phyloP scores from a whole-genome alignment of 768 basidiomycete species.

The Podaxis carcinomalis region DNA sequence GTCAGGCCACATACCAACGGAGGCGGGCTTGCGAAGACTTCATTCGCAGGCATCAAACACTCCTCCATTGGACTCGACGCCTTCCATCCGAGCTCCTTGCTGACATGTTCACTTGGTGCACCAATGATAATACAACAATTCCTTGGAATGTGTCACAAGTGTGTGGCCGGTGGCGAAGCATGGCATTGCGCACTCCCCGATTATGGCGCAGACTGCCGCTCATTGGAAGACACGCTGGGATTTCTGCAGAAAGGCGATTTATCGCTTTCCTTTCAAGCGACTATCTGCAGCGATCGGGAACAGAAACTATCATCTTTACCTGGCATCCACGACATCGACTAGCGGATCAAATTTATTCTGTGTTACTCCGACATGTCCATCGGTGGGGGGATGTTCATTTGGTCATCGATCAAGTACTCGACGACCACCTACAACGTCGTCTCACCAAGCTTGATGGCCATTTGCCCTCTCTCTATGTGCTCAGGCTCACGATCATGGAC shows the following conservation, averaged over 20 bases:
- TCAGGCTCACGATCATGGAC: neutral
- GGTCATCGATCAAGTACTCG: neutral
- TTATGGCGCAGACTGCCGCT: neutral
- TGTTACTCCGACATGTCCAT: neutral
- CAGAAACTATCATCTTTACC: neutral
- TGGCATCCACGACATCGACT: neutral
- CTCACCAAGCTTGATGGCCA: neutral
- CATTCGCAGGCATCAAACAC: neutral
- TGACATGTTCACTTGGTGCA: neutral
- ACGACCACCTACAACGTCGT: neutral
- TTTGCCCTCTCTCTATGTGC: neutral
- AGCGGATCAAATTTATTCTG: neutral
- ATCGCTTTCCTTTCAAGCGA: neutral
- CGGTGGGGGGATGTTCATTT: neutral
- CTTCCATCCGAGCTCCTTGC: neutral
- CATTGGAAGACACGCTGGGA: neutral
- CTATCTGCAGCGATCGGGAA: neutral
- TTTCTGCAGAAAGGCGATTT: neutral
- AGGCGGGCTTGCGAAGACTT: neutral
- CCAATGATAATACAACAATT: neutral
- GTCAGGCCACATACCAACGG: neutral
- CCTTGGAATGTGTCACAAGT: neutral
- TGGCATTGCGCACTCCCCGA: neutral
- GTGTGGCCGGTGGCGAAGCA: neutral
- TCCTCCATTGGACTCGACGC: neutral